These are phyloP conservation scores for Phytopythium ostracodes DNA, from an alignment of 352 stramenopile genomes.

Conservation along the genomic window DNA sequence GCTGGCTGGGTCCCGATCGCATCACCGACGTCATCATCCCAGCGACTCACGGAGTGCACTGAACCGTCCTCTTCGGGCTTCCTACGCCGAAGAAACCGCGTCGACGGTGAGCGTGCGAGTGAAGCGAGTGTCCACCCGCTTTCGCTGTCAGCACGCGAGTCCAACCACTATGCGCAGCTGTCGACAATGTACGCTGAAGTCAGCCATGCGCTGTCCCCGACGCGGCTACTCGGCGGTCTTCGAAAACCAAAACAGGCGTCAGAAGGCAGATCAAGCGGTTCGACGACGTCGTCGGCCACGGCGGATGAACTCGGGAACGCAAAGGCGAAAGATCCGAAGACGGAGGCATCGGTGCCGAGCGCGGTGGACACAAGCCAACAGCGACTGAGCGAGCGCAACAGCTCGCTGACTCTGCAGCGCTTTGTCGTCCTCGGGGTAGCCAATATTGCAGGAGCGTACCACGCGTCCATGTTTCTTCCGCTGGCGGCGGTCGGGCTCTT, in stretches of 20 bases:
- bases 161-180: neutral
- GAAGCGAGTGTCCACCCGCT: neutral
- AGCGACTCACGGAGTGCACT: neutral
- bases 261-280: neutral
- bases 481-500: slow-evolving; percentile 42
- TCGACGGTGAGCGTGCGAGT: neutral
- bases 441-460: slow-evolving; percentile 21
- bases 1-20: neutral
- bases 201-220: slow-evolving; percentile 4
- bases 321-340: neutral
- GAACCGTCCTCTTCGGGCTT: neutral
- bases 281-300: too few species aligned
- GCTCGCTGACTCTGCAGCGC: slow-evolving; percentile 11
- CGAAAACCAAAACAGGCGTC: neutral
- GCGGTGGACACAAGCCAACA: neutral
- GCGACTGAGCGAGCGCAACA: neutral
- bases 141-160: neutral
- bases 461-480: slow-evolving; percentile 59
- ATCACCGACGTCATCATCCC: neutral
- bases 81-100: neutral
- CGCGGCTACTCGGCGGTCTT: neutral
- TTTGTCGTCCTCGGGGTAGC: slow-evolving; percentile 31
- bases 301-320: neutral
- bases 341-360: neutral
- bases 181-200: neutral